Conservation (phyloP, 495 filamentous ascomycete species). For the Penicillium tannophilum region DNA sequence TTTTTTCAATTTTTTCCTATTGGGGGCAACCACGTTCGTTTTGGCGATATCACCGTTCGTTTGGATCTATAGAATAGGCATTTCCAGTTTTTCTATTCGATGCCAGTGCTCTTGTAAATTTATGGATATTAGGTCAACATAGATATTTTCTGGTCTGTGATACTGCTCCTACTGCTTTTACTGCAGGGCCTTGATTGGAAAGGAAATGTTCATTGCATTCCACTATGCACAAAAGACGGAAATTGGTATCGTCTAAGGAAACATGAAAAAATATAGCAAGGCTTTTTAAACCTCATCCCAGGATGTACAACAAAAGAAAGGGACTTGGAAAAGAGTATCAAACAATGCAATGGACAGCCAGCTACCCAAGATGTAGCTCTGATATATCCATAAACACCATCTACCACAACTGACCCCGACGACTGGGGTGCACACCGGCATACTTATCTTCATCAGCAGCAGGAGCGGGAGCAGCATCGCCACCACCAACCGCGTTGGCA, state of each 20-base stretch:
- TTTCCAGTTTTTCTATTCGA: not conserved
- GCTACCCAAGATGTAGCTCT: not conserved
- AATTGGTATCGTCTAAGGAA: slow-evolving; percentile 24
- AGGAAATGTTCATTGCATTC: slow-evolving; percentile 2
- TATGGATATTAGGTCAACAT: not conserved
- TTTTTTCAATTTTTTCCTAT: slow-evolving; percentile 6
- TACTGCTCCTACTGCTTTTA: not conserved
- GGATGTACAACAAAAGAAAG: slow-evolving; percentile 13
- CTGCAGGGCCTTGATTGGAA: not conserved
- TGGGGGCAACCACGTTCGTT: not conserved
- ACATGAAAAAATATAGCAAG: slow-evolving; percentile 13
- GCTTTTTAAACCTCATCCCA: slow-evolving; percentile 15
- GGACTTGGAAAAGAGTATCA: slow-evolving; percentile 2
- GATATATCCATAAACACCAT: not conserved
- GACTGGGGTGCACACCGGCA: slow-evolving; percentile 61
- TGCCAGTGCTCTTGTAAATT: not conserved
- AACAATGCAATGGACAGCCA: slow-evolving; percentile 1
- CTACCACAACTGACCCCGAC: slow-evolving; percentile 50
- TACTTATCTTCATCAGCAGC: slow-evolving; percentile 32
- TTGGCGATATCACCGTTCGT: not conserved
- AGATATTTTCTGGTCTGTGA: not conserved
- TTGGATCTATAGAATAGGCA: slow-evolving; percentile 8
- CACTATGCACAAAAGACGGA: slow-evolving; percentile 15
- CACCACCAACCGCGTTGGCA: slow-evolving; percentile 27
- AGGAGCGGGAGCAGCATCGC: slow-evolving; percentile 9